A percentile compares a stretch with the other conserved stretches of the same genome.
These are phyloP conservation scores for Shiraia sp. DNA, from an alignment of 2,329 filamentous ascomycete species.

Conservation along the genomic window DNA sequence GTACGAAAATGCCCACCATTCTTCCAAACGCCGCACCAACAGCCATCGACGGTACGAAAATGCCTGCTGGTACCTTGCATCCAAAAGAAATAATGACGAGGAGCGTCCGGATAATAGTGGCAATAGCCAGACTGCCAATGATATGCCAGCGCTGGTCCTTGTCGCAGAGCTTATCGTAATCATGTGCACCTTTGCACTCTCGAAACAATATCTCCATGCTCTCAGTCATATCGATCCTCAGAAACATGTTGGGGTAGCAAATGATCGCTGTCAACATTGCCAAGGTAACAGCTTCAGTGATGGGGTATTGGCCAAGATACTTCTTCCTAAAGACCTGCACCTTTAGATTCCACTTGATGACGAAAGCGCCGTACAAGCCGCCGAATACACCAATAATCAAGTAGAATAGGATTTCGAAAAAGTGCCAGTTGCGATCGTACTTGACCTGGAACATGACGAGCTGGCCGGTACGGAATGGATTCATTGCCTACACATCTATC, in stretches of 20 bases:
- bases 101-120: constrained; percentile 78
- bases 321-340: constrained; percentile 93
- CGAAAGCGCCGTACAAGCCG: constrained; percentile 91
- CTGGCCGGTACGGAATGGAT: constrained; percentile 94
- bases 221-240: constrained; percentile 98
- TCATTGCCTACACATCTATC: constrained; percentile 69
- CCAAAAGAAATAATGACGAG: constrained; percentile 96
- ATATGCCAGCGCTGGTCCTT: constrained; percentile 75
- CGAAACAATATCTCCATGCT: constrained; percentile 98
- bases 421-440: constrained; percentile 97
- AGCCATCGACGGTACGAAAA: constrained; percentile 98
- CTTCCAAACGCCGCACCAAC: constrained; percentile 93
- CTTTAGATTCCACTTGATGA: constrained; percentile 96
- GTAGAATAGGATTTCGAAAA: constrained; percentile 94
- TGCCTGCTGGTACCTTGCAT: constrained; percentile 95
- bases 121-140: constrained; percentile 74
- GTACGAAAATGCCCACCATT: constrained; percentile 91
- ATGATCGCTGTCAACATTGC: constrained; percentile 83
- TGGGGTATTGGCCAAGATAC: constrained; percentile 80
- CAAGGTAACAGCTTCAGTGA: constrained; percentile 83
- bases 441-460: constrained; percentile 98
- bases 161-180: constrained; percentile 90
- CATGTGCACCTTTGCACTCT: constrained; percentile 86
- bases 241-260: constrained; percentile 95
- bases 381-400: constrained; percentile 90